phyloP scores from a whole-genome alignment of 805 yeast genomes.

The Lipomyces starkeyi region DNA sequence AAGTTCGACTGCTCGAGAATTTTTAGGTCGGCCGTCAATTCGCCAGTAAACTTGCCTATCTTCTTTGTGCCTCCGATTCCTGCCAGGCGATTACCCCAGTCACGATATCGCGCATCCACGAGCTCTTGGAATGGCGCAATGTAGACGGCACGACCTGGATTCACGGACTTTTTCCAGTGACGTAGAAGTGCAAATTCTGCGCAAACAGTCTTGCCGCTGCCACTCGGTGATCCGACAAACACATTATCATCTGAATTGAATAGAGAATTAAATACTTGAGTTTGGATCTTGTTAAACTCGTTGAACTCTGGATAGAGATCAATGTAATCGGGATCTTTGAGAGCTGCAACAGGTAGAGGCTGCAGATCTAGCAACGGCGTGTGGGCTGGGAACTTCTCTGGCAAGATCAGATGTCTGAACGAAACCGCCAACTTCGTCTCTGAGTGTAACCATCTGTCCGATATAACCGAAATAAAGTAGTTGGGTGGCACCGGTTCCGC shows the following conservation, averaged over 20 bases:
- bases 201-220: constrained; percentile 72
- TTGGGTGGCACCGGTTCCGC: constrained; percentile 67
- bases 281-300: constrained; percentile 73
- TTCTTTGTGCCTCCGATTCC: constrained; percentile 61
- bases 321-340: constrained; percentile 57
- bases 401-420: constrained; percentile 58
- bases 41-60: constrained; percentile 65
- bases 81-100: constrained; percentile 62
- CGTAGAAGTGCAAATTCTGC: constrained; percentile 76
- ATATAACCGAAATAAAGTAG: constrained; percentile 70
- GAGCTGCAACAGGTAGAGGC: constrained; percentile 55
- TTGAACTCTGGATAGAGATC: constrained; percentile 54
- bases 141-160: constrained; percentile 73
- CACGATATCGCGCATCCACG: constrained; percentile 53
- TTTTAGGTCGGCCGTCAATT: constrained; percentile 59
- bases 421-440: constrained; percentile 66
- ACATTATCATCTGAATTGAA: constrained; percentile 64
- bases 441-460: constrained; percentile 87
- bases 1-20: constrained; percentile 67
- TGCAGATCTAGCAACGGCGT: constrained; percentile 62
- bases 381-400: constrained; percentile 67
- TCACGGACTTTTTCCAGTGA: constrained; percentile 65
- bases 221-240: constrained; percentile 74
- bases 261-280: constrained; percentile 68
- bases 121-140: constrained; percentile 66